These are phyloP conservation scores for Rubus parviflorus DNA, from an alignment of 306 rosid genomes.

Conservation along the genomic window DNA sequence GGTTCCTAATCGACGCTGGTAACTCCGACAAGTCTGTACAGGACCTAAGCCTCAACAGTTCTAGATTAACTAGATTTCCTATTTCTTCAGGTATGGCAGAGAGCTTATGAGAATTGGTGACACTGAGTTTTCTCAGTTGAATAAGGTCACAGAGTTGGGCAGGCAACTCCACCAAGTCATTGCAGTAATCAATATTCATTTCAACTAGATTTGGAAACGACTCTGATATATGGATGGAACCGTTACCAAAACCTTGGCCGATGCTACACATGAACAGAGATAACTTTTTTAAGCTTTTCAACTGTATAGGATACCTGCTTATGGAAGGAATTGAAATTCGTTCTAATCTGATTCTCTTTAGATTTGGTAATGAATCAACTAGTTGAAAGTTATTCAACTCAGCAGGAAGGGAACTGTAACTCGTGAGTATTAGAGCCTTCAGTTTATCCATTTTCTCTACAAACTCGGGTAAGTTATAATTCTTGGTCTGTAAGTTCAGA, in stretches of 20 bases:
- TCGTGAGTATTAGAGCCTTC: slow-evolving; percentile 52
- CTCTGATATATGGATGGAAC: slow-evolving; percentile 29
- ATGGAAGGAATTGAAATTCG: slow-evolving; percentile 47
- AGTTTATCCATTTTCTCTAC: slow-evolving; percentile 50
- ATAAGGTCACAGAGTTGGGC: slow-evolving; percentile 31
- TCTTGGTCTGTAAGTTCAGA: slow-evolving; percentile 42
- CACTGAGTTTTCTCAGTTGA: slow-evolving; percentile 41
- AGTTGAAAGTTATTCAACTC: slow-evolving; percentile 40
- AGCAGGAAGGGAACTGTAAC: slow-evolving; percentile 35
- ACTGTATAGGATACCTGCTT: slow-evolving; percentile 12
- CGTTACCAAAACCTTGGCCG: slow-evolving; percentile 36
- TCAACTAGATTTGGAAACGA: slow-evolving; percentile 51
- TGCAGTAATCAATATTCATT: slow-evolving; percentile 58
- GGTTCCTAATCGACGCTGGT: slow-evolving; percentile 37
- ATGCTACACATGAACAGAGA: slow-evolving; percentile 64
- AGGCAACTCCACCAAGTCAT: slow-evolving; percentile 50
- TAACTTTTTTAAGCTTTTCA: slow-evolving; percentile 46
- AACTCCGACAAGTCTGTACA: slow-evolving; percentile 42
- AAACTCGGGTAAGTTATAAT: slow-evolving; percentile 46
- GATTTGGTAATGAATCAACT: slow-evolving; percentile 24
- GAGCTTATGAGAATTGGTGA: slow-evolving; percentile 59
- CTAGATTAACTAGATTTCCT: slow-evolving; percentile 43
- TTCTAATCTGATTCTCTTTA: slow-evolving; percentile 59
- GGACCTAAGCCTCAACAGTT: slow-evolving; percentile 43
- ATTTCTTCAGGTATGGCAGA: slow-evolving; percentile 42